Conservation (phyloP, 257 asterid genomes). For the Ehretia macrophylla region DNA sequence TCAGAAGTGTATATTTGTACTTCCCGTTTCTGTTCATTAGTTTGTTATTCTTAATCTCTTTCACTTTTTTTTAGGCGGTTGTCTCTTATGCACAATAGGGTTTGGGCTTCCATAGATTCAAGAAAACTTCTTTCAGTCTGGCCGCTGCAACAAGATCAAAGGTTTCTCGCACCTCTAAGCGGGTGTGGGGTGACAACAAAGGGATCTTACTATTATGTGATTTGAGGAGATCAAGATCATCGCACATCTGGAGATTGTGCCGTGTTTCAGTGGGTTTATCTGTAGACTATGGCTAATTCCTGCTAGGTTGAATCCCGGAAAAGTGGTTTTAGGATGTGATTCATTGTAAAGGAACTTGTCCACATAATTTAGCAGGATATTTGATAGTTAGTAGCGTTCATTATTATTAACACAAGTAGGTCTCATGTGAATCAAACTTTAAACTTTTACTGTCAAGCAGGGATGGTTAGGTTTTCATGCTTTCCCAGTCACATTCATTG, state of each 20-base stretch:
- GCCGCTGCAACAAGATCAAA: conserved; percentile 65
- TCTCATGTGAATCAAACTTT: conserved; percentile 44
- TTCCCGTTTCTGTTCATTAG: conserved; percentile 13
- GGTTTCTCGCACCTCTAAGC: conserved; percentile 83
- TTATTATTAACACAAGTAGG: conserved; percentile 21
- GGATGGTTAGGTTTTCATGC: conserved; percentile 93
- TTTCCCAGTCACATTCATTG: conserved; percentile 58
- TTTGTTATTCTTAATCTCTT: no score
- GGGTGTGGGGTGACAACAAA: conserved; percentile 87
- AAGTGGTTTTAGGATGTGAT: conserved; percentile 24
- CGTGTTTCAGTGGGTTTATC: conserved; percentile 86
- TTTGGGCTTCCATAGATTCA: conserved; percentile 38
- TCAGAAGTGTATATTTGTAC: neutral
- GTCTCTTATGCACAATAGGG: conserved; percentile 45
- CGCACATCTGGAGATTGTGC: conserved; percentile 93
- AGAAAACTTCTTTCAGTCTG: conserved; percentile 78
- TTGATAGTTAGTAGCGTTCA: conserved; percentile 24
- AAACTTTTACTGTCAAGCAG: conserved; percentile 16
- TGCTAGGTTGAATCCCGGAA: conserved; percentile 20
- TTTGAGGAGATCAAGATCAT: conserved; percentile 78
- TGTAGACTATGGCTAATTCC: conserved; percentile 90
- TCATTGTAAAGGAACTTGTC: conserved; percentile 22
- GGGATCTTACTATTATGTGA: conserved; percentile 49
- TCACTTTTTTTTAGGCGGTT: conserved; percentile 41
- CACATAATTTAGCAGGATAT: conserved; percentile 19